Evolutionary conservation across 2,329 filamentous ascomycete species (phyloP), one percentile per base, ranked within the genome.

Genomic region (Alternaria sp.): DNA sequence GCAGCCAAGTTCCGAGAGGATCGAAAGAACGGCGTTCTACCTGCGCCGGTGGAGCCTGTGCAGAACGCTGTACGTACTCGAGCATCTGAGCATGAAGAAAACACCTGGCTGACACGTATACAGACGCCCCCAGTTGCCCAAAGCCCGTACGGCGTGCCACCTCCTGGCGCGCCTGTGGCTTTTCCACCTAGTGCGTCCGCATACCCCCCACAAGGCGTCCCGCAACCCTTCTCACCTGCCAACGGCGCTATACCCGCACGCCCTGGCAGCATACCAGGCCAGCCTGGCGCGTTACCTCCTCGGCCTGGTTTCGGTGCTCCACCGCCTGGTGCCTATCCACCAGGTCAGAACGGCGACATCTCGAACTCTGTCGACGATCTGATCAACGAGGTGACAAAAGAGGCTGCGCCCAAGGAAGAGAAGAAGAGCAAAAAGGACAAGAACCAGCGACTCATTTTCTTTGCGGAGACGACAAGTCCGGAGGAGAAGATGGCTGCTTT

Each of bases 401-500:
- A 81, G n/a, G 80, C 65, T 1, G 63, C 76, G 32, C 73, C 79
- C n/a, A 66, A 65, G 43, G 66, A 70, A 36, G 71, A 78, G 53
- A 77, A 78, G 70, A 89, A 91, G 76, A 88, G 87, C 73, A 79
- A 90, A 84, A 90, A 90, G 78, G 90, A 89, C 74, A 72, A 77
- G 66, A 76, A 76, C 43, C 83, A 82, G 69, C 83, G 87, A 76
- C 89, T 97, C 86, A 84, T 97, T 30, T 97, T 95, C 81, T 89
- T 89, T 64, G 92, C 96, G 75, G 88, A 90, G 53, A 89, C 91
- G 60, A 82, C 89, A 73, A 95, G 92, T 72, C 92, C 93, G 2
- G 94, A 97, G 82, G 94, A 97, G 85, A 92, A 90, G 81, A 93
- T 97, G 92, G 90, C 92, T 28, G 81, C 83, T 74, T 82, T 95